A percentile compares a stretch with the other conserved stretches of the same genome.
Evolutionary conservation across 208 protist genomes (phyloP).

Genomic region (Acanthamoeba castellanii): DNA sequence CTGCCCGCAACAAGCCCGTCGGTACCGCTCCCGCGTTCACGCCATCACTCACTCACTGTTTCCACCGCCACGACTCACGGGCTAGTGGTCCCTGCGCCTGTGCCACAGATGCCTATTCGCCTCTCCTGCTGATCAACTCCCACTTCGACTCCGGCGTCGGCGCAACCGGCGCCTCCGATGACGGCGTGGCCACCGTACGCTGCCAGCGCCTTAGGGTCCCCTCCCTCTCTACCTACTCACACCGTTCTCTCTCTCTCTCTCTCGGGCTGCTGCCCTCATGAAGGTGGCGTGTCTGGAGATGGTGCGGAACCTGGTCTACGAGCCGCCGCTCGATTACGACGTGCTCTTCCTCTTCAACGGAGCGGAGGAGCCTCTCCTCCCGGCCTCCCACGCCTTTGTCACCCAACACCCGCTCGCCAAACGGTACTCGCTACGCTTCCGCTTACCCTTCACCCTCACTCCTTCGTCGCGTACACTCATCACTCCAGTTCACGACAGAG

Average conservation of each 20-base stretch:
- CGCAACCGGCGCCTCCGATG: slow-evolving; percentile 65
- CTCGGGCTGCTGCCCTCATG: neutral
- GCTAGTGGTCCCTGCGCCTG: neutral
- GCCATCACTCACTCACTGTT: neutral
- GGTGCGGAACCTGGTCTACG: slow-evolving; percentile 57
- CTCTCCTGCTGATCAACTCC: slow-evolving; percentile 55
- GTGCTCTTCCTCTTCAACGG: slow-evolving; percentile 81
- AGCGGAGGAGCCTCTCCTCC: slow-evolving; percentile 77
- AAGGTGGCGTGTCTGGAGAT: slow-evolving; percentile 33
- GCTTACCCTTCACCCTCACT: neutral
- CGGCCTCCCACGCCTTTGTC: slow-evolving; percentile 80
- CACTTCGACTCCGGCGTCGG: slow-evolving; percentile 68
- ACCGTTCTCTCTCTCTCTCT: neutral
- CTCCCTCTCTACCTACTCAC: too few relatives aligned
- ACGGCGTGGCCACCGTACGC: slow-evolving; percentile 44
- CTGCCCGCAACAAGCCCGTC: neutral
- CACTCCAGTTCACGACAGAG: neutral
- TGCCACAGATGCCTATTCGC: neutral
- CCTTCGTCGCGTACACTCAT: neutral
- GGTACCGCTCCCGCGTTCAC: neutral
- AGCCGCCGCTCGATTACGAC: slow-evolving; percentile 39
- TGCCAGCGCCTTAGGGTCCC: neutral
- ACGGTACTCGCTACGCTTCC: neutral
- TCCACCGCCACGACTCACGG: neutral
- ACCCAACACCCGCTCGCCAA: slow-evolving; percentile 78